Base-by-base conservation (phyloP, 306 rosid species). In the Quercus engelmannii region DNA sequence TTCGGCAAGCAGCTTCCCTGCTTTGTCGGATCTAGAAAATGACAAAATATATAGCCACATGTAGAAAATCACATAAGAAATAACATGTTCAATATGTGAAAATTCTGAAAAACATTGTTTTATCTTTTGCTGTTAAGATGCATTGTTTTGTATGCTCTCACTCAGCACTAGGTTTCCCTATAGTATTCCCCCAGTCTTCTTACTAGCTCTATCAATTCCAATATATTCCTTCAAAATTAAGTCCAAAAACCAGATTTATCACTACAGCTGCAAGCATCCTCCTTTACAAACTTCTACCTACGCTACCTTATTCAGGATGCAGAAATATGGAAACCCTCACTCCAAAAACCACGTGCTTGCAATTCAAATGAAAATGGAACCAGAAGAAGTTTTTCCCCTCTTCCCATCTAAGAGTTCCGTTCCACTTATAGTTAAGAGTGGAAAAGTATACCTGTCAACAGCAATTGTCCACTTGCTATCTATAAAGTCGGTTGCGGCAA, bases 391-490 rank as follows among this genome's bases (percentile, higher is more conserved):
- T 59, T 55, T 59, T 59, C 17, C 65, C 17, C 65, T 59, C 65
- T 59, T 23, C 18, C 65, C 65, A 21, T 23, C 65, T 23, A 59
- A 59, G 31, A 20, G 33, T 8, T 59, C 65, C 65, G 3, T 59
- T 59, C 33, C 65, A 23, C 65, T 59, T 23, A 9, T 11, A 59
- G 65, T 15, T 9, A 67, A 33, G 72, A n/a, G 72, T 18, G 51
- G 63, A 51, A 70, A 55, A 65, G 41, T 72, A 41, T 74, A 84
- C 96, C 93, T 91, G 85, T 91, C 91, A 14, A 86, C 56, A 43
- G 93, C 96, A 82, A 91, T 14, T 59, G 93, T 85, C 96, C 96
- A 91, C 83, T 43, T 86, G 83, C 83, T 91, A 83, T 91, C 96
- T 72, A 91, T 91, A 79, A 91, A 14, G 86, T 89, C 87, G 81